These are phyloP conservation scores for Metarhizium sp. DNA, from an alignment of 2,329 filamentous ascomycete species.

Conservation along the genomic window DNA sequence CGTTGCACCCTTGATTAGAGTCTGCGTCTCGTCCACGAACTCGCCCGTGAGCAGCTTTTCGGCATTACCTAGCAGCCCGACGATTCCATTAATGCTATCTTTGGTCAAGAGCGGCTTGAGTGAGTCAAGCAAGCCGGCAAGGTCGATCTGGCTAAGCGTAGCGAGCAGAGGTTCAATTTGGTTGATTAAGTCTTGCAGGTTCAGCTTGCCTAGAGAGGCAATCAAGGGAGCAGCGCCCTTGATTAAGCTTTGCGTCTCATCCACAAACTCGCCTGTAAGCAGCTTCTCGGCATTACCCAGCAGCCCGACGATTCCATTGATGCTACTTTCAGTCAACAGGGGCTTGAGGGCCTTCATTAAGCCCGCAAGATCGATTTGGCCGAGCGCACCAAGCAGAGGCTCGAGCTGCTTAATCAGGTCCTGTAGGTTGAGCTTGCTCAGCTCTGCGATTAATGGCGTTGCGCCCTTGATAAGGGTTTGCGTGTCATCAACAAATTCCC, in stretches of 20 bases:
- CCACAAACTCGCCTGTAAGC: conserved; percentile 17
- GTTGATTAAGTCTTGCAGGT: conserved; percentile 17
- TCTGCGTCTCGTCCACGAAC: conserved; percentile 21
- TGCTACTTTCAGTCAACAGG: conserved; percentile 16
- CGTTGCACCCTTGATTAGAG: conserved; percentile 23
- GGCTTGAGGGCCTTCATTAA: conserved; percentile 17
- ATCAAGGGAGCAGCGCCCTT: conserved; percentile 3
- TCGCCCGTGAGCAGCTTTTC: conserved; percentile 21
- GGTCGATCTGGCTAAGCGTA: conserved; percentile 6
- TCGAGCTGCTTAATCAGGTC: conserved; percentile 21
- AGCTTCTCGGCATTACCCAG: conserved; percentile 18
- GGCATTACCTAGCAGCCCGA: conserved; percentile 24
- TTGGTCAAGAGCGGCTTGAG: conserved; percentile 20
- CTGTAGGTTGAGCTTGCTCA: conserved; percentile 20
- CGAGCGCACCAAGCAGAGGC: conserved; percentile 23
- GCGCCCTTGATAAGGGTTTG: conserved; percentile 23
- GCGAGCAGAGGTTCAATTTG: conserved; percentile 16
- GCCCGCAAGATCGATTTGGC: conserved; percentile 20
- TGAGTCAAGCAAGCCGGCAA: conserved; percentile 13
- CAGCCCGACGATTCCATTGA: conserved; percentile 24
- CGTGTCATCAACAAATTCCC: conserved; percentile 19
- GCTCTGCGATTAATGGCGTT: conserved; percentile 17
- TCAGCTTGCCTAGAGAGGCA: conserved; percentile 8
- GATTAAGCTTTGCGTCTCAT: conserved; percentile 12
- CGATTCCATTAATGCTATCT: conserved; percentile 19